Evolutionary conservation across 225 moss, liverwort and hornwort species (phyloP), one percentile per base, ranked within the genome.

Genomic region (Polytrichum commune): DNA sequence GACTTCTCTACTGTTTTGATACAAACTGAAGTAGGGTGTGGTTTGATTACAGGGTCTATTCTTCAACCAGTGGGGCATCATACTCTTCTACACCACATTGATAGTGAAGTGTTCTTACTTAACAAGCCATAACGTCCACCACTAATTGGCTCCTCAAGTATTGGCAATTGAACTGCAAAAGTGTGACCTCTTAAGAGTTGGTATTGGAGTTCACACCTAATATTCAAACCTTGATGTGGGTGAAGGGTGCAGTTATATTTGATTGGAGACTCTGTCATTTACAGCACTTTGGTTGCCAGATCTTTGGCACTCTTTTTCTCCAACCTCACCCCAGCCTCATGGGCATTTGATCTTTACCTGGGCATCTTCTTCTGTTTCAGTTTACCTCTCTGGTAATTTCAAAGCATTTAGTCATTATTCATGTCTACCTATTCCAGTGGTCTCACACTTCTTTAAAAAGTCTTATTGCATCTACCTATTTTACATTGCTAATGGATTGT

Each of bases 221-320:
- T 58, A 24, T 58, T 20, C 22, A 20, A 24, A 58, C 58, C 58
- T 20, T 75, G 70, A 32, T 71, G 32, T 76, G 66, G 29, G 33
- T 73, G 71, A 72, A 69, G 10, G 61, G 67, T 69, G 69, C 88
- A 98, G 97, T 33, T 93, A 29, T 98, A 95, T 73, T 81, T 98
- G 27, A 86, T 90, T 62, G 97, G 97, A 72, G 95, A 98, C 82
- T 92, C 88, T 60, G 76, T 98, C 65, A 98, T 98, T 69, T 93
- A 90, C 77, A 92, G 89, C 78, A 98, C 97, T 9, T 80, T 98
- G 72, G 73, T 98, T 62, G 94, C 94, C 75, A 80, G 93, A 30
- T 98, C 97, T 55, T 81, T 95, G 81, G 32, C 91, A 6, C 83
- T 79, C 32, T 94, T 90, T 75, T 87, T 92, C 62, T 80, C 75